Evolutionary conservation across 1,284 basidiomycete species (phyloP).

Genomic region (Hemileccinum hortonii): DNA sequence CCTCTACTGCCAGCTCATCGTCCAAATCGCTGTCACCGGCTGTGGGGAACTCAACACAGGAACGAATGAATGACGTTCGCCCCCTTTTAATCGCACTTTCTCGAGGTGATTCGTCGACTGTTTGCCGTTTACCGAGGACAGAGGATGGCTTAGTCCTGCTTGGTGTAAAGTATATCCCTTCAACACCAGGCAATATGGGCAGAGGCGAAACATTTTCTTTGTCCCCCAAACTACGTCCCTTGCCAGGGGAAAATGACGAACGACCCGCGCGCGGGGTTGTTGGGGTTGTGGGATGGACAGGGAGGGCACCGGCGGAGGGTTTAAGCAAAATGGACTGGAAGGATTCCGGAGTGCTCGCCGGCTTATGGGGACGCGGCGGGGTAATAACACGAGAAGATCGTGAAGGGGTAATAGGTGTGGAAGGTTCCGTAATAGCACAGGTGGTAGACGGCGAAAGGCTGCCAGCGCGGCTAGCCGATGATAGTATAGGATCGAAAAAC

Average conservation of each 20-base stretch:
- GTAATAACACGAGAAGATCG: conserved; percentile 22
- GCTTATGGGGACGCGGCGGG: conserved; percentile 33
- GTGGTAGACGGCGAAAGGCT: conserved; percentile 9
- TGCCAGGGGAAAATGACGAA: conserved; percentile 29
- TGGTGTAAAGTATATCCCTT: conserved; percentile 35
- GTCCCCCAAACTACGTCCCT: conserved; percentile 31
- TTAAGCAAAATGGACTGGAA: conserved; percentile 35
- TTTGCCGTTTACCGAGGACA: conserved; percentile 43
- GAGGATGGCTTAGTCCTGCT: conserved; percentile 22
- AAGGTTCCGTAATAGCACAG: conserved; percentile 16
- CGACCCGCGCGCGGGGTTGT: conserved; percentile 25
- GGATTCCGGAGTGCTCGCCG: conserved; percentile 30
- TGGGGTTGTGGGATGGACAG: conserved; percentile 26
- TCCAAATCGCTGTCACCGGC: conserved; percentile 22
- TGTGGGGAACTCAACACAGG: conserved; percentile 25
- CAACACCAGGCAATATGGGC: conserved; percentile 31
- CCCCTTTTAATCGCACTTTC: conserved; percentile 36
- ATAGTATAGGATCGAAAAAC: not conserved
- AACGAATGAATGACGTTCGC: conserved; percentile 33
- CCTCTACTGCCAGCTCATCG: conserved; percentile 32
- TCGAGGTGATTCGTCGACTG: conserved; percentile 25
- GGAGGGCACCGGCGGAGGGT: conserved; percentile 27
- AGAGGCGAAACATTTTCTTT: conserved; percentile 50
- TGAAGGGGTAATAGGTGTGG: conserved; percentile 21
- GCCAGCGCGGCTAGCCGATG: not conserved